A percentile compares a stretch with the other conserved stretches of the same genome.
Conservation (phyloP, 805 yeast species). For the Hanseniaspora meyeri region DNA sequence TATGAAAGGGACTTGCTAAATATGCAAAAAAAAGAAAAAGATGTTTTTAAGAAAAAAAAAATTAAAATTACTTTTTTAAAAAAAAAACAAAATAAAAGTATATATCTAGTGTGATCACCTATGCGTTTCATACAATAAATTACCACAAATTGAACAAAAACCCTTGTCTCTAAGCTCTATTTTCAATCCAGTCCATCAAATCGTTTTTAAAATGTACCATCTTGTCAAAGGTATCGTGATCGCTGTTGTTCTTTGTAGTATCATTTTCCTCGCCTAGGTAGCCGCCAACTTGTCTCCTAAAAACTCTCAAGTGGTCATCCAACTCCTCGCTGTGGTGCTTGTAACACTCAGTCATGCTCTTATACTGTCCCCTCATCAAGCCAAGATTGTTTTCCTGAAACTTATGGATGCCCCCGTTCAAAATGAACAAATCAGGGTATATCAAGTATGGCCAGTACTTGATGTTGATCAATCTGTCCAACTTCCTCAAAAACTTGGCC, state of each 20-base stretch:
- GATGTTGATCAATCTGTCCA: conserved; percentile 65
- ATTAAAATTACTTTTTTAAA: no score
- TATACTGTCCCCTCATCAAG: conserved; percentile 70
- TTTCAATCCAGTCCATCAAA: not conserved
- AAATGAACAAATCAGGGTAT: conserved; percentile 78
- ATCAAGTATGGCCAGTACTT: conserved; percentile 67
- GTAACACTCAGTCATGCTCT: conserved; percentile 51
- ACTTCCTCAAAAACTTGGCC: conserved; percentile 73
- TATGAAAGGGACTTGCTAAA: no score
- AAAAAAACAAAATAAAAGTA: no score
- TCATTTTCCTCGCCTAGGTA: conserved; percentile 19
- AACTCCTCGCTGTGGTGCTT: not conserved
- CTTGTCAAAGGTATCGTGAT: not conserved
- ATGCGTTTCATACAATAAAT: no score
- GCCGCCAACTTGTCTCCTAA: conserved; percentile 31
- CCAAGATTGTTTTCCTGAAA: conserved; percentile 50
- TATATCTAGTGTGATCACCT: no score
- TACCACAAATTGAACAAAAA: no score
- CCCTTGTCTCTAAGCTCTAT: not conserved
- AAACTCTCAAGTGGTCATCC: conserved; percentile 22
- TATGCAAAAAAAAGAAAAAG: no score
- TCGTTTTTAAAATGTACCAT: conserved; percentile 6
- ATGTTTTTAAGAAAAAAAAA: no score
- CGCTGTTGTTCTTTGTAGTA: conserved; percentile 39
- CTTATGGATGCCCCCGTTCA: conserved; percentile 82